A percentile compares a stretch with the other conserved stretches of the same genome.
These are phyloP conservation scores for Aspergillus sp. DNA, from an alignment of 2,329 filamentous ascomycete genomes.

Conservation along the genomic window DNA sequence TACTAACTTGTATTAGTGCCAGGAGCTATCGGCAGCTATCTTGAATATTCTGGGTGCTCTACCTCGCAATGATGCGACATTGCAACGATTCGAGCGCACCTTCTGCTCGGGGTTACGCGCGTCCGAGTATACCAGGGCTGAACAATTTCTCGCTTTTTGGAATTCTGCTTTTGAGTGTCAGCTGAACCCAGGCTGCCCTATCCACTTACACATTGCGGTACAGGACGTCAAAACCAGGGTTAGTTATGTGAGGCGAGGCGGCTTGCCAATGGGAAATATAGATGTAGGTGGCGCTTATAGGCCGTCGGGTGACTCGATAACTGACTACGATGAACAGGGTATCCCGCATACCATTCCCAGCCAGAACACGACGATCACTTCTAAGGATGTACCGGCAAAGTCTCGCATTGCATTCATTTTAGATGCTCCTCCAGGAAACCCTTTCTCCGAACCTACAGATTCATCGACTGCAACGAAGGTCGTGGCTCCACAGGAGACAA, in stretches of 20 bases:
- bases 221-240: constrained; percentile 62
- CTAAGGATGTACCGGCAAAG: constrained; percentile 18
- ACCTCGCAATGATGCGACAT: constrained; percentile 34
- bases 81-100: constrained; percentile 59
- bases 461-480: constrained; percentile 35
- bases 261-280: constrained; percentile 44
- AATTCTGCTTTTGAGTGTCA: constrained; percentile 69
- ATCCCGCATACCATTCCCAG: background rate
- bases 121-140: constrained; percentile 55
- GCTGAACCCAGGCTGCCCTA: constrained; percentile 66
- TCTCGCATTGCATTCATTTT: constrained; percentile 24
- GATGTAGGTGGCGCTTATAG: constrained; percentile 22
- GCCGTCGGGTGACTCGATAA: background rate
- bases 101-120: constrained; percentile 60
- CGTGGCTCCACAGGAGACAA: constrained; percentile 32
- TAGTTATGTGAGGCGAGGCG: constrained; percentile 55
- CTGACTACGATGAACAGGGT: background rate
- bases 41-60: constrained; percentile 38
- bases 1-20: constrained; percentile 37
- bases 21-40: constrained; percentile 36
- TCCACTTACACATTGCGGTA: constrained; percentile 65
- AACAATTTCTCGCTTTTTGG: constrained; percentile 66
- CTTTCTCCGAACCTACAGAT: constrained; percentile 24
- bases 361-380: background rate
- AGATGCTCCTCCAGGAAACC: constrained; percentile 19